These are phyloP conservation scores for Maudiozyma pseudohumilis DNA, from an alignment of 805 yeast species.

Conservation along the genomic window DNA sequence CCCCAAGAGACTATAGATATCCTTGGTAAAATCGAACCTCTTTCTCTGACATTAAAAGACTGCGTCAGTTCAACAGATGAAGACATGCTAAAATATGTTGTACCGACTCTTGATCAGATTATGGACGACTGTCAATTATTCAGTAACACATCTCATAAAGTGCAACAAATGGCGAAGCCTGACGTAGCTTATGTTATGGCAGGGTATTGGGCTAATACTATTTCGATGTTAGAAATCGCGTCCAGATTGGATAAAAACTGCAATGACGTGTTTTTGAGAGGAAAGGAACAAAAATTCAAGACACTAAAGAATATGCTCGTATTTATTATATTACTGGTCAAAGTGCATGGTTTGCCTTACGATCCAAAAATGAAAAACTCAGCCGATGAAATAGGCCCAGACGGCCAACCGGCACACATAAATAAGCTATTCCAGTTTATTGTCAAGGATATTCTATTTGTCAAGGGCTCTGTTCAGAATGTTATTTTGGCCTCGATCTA, in stretches of 20 bases:
- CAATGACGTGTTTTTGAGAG: slow-evolving; percentile 25
- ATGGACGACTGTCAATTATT: background rate
- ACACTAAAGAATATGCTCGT: slow-evolving; percentile 27
- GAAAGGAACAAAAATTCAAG: slow-evolving; percentile 33
- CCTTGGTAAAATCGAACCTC: no score
- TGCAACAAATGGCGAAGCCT: background rate
- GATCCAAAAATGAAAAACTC: background rate
- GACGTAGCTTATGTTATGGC: no score
- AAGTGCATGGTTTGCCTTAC: slow-evolving; percentile 17
- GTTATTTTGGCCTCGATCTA: slow-evolving; percentile 12
- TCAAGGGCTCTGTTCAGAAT: slow-evolving; percentile 11
- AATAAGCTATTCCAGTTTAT: slow-evolving; percentile 26
- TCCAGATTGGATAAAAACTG: slow-evolving; percentile 39
- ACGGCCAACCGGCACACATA: background rate
- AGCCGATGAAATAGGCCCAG: background rate
- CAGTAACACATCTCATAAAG: background rate
- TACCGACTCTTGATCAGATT: background rate
- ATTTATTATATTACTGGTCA: slow-evolving; percentile 17
- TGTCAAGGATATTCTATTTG: slow-evolving; percentile 15
- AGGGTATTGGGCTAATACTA: slow-evolving; percentile 27
- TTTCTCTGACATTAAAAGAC: no score
- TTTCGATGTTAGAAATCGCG: slow-evolving; percentile 50
- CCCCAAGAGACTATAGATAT: no score
- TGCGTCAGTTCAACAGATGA: background rate
- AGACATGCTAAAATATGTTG: no score